Conservation (phyloP, 768 basidiomycete genomes). For the Boletellus ananas region DNA sequence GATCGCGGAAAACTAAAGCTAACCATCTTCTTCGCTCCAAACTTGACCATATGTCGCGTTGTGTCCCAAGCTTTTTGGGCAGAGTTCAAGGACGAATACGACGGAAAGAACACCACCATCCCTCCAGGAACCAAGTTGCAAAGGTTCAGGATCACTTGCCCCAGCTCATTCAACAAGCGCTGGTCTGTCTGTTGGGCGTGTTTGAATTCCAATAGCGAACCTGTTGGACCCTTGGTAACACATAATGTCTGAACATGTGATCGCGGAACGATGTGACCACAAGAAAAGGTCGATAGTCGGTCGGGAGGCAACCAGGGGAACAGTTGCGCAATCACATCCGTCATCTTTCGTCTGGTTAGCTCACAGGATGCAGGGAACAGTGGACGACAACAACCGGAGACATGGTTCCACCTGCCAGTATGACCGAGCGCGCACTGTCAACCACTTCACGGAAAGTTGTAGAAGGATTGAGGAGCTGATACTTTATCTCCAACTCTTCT, state of each 20-base stretch:
- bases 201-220: constrained; percentile 76
- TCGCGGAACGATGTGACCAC: constrained; percentile 86
- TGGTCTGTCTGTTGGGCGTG: constrained; percentile 67
- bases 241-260: constrained; percentile 75
- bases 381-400: constrained; percentile 68
- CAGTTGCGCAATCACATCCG: constrained; percentile 80
- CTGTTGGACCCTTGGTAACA: constrained; percentile 70
- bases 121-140: constrained; percentile 77
- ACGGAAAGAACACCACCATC: constrained; percentile 92
- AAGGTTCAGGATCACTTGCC: constrained; percentile 79
- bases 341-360: constrained; percentile 51
- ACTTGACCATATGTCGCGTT: constrained; percentile 56
- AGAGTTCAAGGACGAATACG: constrained; percentile 74
- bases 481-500: constrained; percentile 66
- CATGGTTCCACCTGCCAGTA: constrained; percentile 97
- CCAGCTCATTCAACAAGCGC: constrained; percentile 72
- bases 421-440: constrained; percentile 74
- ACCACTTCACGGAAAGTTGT: constrained; percentile 83
- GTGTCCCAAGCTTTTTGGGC: constrained; percentile 65
- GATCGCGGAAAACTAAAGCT: constrained; percentile 4
- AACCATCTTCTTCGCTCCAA: constrained; percentile 74
- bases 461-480: constrained; percentile 89
- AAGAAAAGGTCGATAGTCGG: constrained; percentile 77
- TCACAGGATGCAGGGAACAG: neutral
- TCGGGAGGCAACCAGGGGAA: constrained; percentile 62